These are phyloP conservation scores for Penicillium cinerascens DNA, from an alignment of 495 filamentous ascomycete species.

Conservation along the genomic window DNA sequence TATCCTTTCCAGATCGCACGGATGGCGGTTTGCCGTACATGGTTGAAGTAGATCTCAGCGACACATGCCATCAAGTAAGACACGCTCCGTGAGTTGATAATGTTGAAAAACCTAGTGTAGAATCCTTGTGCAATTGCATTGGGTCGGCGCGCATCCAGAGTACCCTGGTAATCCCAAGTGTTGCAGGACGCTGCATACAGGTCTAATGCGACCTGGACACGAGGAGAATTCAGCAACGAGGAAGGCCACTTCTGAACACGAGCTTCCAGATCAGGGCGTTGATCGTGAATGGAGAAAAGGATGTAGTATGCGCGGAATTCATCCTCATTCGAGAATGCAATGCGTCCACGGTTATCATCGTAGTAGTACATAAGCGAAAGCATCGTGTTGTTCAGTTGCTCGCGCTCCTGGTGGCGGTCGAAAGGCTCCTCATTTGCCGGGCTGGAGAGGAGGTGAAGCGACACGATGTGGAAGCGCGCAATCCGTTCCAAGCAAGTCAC, in stretches of 20 bases:
- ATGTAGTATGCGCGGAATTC: slow-evolving; percentile 92
- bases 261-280: slow-evolving; percentile 65
- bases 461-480: slow-evolving; percentile 84
- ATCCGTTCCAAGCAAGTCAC: slow-evolving; percentile 87
- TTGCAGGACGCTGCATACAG: slow-evolving; percentile 67
- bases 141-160: slow-evolving; percentile 54
- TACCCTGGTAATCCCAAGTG: slow-evolving; percentile 59
- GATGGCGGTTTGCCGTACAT: slow-evolving; percentile 72
- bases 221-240: slow-evolving; percentile 50
- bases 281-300: slow-evolving; percentile 74
- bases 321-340: slow-evolving; percentile 65
- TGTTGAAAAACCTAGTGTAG: slow-evolving; percentile 68
- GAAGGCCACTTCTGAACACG: slow-evolving; percentile 69
- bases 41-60: slow-evolving; percentile 84
- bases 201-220: slow-evolving; percentile 64
- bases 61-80: slow-evolving; percentile 94
- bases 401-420: slow-evolving; percentile 81
- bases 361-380: slow-evolving; percentile 86
- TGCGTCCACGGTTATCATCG: slow-evolving; percentile 61
- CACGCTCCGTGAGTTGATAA: slow-evolving; percentile 64
- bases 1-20: slow-evolving; percentile 62
- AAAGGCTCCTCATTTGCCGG: slow-evolving; percentile 68
- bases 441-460: slow-evolving; percentile 76
- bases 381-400: slow-evolving; percentile 86
- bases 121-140: slow-evolving; percentile 60